Evolutionary conservation across 306 rosid genomes (phyloP), one percentile per base, ranked within the genome.

Genomic region (Lagenaria siceraria): DNA sequence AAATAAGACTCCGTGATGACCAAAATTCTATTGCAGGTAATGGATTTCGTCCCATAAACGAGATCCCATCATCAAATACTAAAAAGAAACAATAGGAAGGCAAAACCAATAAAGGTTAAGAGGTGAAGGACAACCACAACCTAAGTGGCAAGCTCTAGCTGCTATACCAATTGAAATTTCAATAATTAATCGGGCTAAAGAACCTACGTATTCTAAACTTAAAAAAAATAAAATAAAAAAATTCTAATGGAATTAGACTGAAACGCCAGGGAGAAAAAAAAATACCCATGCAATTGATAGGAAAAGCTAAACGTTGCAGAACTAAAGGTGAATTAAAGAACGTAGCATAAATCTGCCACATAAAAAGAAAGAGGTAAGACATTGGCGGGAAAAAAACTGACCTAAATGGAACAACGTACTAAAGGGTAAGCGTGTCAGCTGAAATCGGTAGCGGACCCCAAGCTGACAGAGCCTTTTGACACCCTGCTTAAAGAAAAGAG

Each of bases 321-420:
- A 73, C 61, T 29, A 33, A 51, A 52, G 77, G 77, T 18, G 58
- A 73, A 73, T 69, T 69, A 17, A 29, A 72, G 52, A 75, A 78
- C 66, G 90, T 83, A 88, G 92, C 90, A 84, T 84, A 73, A 46
- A 65, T 68, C 81, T 86, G 89, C 92, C 88, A 86, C 88, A 80
- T 81, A 80, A 74, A 80, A 84, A 76, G 81, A 80, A 80, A 27
- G 84, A 79, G 81, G 83, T 79, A 76, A n/a, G 88, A 83, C 90
- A 82, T 82, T 86, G 80, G 79, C 90, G 77, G 48, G 29, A 81
- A 84, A 64, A 86, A 84, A 78, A 88, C 92, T 88, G 90, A 86
- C 92, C 90, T 88, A 88, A 88, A 88, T 86, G 90, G 82, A 88
- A 89, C 92, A 86, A 88, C 88, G 88, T 83, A 86, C 79, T 84